phyloP scores from a whole-genome alignment of 2,329 filamentous ascomycete genomes.

The Penicillium sp. region DNA sequence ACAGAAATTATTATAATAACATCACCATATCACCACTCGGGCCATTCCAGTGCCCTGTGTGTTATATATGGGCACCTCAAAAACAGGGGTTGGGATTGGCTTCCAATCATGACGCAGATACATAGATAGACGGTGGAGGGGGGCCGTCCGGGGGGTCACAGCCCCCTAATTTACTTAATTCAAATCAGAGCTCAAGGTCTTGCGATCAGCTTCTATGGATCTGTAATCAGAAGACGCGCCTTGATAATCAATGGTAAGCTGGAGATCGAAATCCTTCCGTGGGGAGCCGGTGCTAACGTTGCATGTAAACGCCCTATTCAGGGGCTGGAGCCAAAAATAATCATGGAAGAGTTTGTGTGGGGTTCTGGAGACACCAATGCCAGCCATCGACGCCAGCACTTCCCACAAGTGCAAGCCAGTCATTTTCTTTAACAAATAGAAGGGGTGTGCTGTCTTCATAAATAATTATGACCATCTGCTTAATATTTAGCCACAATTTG shows the following conservation, averaged over 20 bases:
- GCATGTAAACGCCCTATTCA: neutral
- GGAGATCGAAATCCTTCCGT: neutral
- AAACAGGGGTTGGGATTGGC: neutral
- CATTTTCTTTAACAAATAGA: neutral
- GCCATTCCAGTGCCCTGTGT: neutral
- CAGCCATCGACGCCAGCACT: conserved; percentile 1
- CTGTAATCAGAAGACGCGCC: neutral
- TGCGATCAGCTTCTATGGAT: too few relatives aligned
- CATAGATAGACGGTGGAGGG: neutral
- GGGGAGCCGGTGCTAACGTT: neutral
- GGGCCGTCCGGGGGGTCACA: neutral
- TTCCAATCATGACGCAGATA: neutral
- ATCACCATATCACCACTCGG: neutral
- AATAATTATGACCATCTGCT: neutral
- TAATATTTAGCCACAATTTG: conserved; percentile 19
- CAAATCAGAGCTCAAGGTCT: neutral
- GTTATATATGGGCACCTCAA: neutral
- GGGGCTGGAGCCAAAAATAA: conserved; percentile 7
- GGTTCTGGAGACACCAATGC: neutral
- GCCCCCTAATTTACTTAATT: neutral
- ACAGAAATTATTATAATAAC: neutral
- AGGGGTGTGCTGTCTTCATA: neutral
- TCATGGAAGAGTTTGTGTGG: neutral
- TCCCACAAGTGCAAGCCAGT: neutral
- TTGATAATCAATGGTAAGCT: neutral